Base-by-base conservation (phyloP, 352 stramenopile species). In the Globisporangium takayamanum region DNA sequence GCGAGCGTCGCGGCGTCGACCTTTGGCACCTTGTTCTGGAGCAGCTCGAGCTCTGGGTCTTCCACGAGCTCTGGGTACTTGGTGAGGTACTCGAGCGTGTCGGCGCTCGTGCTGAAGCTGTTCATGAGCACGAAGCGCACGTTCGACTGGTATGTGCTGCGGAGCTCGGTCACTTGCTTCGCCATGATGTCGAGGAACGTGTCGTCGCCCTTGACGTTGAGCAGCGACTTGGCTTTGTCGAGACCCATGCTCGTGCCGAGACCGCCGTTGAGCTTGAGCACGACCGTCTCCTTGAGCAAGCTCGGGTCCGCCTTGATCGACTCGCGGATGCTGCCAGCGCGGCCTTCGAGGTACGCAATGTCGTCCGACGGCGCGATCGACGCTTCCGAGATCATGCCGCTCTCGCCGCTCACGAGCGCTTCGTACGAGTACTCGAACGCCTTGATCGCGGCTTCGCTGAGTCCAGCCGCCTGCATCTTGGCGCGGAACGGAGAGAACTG, bases 1-100 rank as follows among this genome's bases (percentile, higher is more conserved):
- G 69, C 67, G 50, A 94, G 74, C 22, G 88, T 98, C 47, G 68
- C 78, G 16, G 89, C 91, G 78, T 97, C 80, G 25, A 98, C 73
- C 76, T 98, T 98, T 37, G 95, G 95, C 47, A 98, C 95, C 82
- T 99, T 99, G 78, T 99, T 99, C 79, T 99, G 96, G 53, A 99
- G 67, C 64, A 99, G 93, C 84, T 99, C 96, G 20, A 99, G 78
- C 60, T 96, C 94, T 45, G 97, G 84, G 67, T 99, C 96, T 44
- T 89, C 88, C 20, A 94, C 80, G 42, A 99, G 74, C 69, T 94
- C 85, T 3, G 85, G 83, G 71, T 94, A 94, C 80, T 94, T 94
- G 52, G 87, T 67, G 53, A 94, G 68, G 66, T 93, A 94, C 62
- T 94, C 85, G 26, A 94, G 71, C 42, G 85, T 94, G 66, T 94